These are phyloP conservation scores for Alternaria ventricosa DNA, from an alignment of 2,329 filamentous ascomycete genomes.

Conservation along the genomic window DNA sequence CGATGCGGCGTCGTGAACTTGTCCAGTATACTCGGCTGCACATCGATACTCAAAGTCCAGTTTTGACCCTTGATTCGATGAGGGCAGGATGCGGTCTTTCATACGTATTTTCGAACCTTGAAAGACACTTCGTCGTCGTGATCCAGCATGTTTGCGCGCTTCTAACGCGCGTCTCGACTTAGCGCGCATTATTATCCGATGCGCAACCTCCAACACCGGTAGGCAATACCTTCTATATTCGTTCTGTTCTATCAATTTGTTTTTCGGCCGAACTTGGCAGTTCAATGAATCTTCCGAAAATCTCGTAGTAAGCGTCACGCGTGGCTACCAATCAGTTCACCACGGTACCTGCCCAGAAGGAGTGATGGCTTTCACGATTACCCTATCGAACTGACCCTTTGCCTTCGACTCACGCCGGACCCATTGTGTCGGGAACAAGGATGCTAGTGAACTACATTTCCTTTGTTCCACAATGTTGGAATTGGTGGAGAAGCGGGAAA, in stretches of 20 bases:
- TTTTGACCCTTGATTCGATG: not conserved
- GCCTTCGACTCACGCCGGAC: not conserved
- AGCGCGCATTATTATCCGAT: not conserved
- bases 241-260: not conserved
- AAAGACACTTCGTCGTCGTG: not conserved
- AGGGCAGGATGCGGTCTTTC: rapidly evolving
- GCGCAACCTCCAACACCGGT: not conserved
- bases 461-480: not conserved
- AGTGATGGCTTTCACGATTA: not conserved
- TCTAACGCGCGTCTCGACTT: not conserved
- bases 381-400: not conserved
- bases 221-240: not conserved
- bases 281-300: not conserved
- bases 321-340: not conserved
- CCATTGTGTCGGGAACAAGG: not conserved
- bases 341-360: not conserved
- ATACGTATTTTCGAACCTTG: not conserved
- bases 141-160: not conserved
- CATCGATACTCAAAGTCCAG: not conserved
- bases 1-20: not conserved
- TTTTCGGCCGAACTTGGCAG: not conserved
- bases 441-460: not conserved
- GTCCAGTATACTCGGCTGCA: not conserved
- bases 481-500: not conserved
- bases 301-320: not conserved